Conservation (phyloP, 139 green algal species). For the Micractinium sp. region DNA sequence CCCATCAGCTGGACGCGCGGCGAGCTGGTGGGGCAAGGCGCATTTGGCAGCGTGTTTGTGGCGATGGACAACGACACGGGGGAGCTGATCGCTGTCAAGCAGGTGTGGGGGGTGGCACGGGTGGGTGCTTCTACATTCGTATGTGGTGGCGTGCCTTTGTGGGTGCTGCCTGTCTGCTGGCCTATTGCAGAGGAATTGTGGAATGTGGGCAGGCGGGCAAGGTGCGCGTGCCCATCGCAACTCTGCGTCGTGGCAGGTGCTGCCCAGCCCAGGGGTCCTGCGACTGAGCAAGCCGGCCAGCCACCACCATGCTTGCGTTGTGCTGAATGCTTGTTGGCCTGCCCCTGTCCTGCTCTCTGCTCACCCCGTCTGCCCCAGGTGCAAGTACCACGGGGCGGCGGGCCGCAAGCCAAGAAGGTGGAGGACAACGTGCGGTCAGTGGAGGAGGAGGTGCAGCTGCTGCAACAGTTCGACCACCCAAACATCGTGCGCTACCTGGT, state of each 20-base stretch:
- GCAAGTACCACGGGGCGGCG: conserved; percentile 62
- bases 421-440: conserved; percentile 77
- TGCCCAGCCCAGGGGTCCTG: no score
- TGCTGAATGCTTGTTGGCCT: not conserved
- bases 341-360: not conserved
- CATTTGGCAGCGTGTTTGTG: conserved; percentile 93
- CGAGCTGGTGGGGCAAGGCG: conserved; percentile 90
- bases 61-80: conserved; percentile 92
- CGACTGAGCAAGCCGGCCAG: no score
- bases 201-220: no score
- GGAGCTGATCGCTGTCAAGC: conserved; percentile 95
- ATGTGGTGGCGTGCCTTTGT: no score
- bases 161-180: no score
- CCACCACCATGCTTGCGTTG: not conserved
- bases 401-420: conserved; percentile 51
- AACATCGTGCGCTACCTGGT: conserved; percentile 97
- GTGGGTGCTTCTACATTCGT: not conserved
- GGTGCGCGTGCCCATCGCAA: no score
- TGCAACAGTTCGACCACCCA: conserved; percentile 82
- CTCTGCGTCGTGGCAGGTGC: no score
- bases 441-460: conserved; percentile 87
- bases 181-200: no score
- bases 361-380: conserved; percentile 47
- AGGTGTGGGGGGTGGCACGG: conserved; percentile 55
- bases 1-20: conserved; percentile 83